Evolutionary conservation across 495 filamentous ascomycete genomes (phyloP).

Genomic region (Cladorrhinum samala): DNA sequence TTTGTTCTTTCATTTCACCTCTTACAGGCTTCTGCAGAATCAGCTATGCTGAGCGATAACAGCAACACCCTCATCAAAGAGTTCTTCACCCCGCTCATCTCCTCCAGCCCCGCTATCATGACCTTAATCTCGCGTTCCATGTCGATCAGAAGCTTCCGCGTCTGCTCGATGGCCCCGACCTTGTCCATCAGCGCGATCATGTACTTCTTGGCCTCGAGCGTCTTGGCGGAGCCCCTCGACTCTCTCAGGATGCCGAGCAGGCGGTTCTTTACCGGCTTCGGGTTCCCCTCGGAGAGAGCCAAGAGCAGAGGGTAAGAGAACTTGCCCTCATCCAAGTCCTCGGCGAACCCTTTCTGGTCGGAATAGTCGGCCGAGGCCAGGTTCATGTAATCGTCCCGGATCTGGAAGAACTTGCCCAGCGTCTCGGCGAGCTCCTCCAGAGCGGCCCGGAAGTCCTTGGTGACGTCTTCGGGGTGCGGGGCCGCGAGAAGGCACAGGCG

Average conservation of each 20-base stretch:
- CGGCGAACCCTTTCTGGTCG: conserved; percentile 49
- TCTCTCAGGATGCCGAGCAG: background rate
- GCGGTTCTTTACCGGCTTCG: background rate
- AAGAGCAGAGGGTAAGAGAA: conserved; percentile 48
- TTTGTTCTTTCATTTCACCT: no score
- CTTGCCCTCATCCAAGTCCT: conserved; percentile 55
- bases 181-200: background rate
- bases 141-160: background rate
- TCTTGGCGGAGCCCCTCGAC: background rate
- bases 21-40: background rate
- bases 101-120: background rate
- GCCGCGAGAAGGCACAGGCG: background rate
- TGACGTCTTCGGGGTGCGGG: conserved; percentile 7
- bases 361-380: conserved; percentile 42
- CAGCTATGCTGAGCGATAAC: background rate
- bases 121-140: background rate
- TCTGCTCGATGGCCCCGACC: background rate
- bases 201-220: background rate
- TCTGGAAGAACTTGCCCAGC: conserved; percentile 82
- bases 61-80: background rate
- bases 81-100: background rate
- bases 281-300: conserved; percentile 3
- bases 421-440: conserved; percentile 58
- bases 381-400: conserved; percentile 86
- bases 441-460: conserved; percentile 37